Conservation (phyloP, 345 rosid genomes). For the Isatis tinctoria region DNA sequence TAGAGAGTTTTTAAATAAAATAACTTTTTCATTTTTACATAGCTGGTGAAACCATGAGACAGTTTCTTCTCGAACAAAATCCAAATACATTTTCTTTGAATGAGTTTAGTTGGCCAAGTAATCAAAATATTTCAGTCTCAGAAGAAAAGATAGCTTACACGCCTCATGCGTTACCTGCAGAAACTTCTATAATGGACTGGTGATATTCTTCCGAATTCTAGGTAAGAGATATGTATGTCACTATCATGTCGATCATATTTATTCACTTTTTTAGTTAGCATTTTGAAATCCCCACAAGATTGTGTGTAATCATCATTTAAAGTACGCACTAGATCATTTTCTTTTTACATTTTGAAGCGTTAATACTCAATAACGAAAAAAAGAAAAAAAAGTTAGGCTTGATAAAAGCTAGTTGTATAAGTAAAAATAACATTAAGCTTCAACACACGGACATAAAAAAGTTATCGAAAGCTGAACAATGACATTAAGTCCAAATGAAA, state of each 20-base stretch:
- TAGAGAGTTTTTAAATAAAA: not conserved
- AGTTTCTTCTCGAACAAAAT: slow-evolving; percentile 4
- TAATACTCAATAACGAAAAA: too few species aligned
- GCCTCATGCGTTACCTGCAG: not conserved
- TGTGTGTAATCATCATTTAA: not conserved
- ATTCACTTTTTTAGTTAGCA: not conserved
- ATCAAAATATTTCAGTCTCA: not conserved
- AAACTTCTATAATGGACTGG: slow-evolving; percentile 1
- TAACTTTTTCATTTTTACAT: not conserved
- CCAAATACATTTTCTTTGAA: not conserved
- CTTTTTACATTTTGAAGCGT: not conserved
- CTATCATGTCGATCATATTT: not conserved
- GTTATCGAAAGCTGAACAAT: not conserved
- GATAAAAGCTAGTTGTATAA: not conserved
- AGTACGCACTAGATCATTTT: slow-evolving; percentile 6
- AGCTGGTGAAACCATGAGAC: not conserved
- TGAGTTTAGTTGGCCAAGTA: not conserved
- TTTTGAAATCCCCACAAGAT: slow-evolving; percentile 5
- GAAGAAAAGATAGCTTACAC: slow-evolving; percentile 2
- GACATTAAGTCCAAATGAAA: slow-evolving; percentile 20
- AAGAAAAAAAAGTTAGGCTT: too few species aligned
- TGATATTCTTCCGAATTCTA: slow-evolving; percentile 5
- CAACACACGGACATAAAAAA: not conserved
- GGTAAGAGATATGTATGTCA: not conserved
- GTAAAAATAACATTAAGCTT: not conserved